Evolutionary conservation across 2,329 filamentous ascomycete species (phyloP), one percentile per base, ranked within the genome.

Genomic region (Periconia sp.): DNA sequence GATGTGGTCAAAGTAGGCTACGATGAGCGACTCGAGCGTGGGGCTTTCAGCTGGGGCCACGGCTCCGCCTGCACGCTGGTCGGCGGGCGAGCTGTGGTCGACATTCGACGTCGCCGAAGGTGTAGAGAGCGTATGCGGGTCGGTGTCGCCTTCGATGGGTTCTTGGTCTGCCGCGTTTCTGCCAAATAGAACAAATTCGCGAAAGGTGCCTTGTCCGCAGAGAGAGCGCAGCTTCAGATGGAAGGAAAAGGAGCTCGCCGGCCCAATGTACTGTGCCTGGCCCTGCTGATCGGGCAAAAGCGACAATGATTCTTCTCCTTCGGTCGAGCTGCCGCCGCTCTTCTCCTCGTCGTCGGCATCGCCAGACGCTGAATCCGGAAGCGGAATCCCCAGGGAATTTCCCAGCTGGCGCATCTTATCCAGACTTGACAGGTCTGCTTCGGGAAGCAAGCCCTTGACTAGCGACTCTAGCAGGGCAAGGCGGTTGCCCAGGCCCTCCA

Each of bases 191-290:
- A 68, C 63, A 37, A 73, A 73, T 25, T 70, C 66, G 48, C 57
- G 63, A 34, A 58, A 48, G 9, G 59, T 40, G 22, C 59, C 59
- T 18, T 54, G 53, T 12, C 70, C 69, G 12, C 73, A 64, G 13
- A 75, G 57, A 3, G 62, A 55, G 15, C 71, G 66, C 35, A 75
- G 59, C 50, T 70, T 70, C 25, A 73, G 51, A 43, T 74, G 70
- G 51, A 75, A 74, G 3, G 67, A 59, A 39, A 73, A 73, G 26
- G 69, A 73, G 58, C 71, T 73, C 28, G 65, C 63, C 2, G 69
- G 71, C 1, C 72, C 73, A 46, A 75, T 74, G 52, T 73, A 75
- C 52, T 75, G 72, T 25, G 65, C 68, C 54, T 74, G 72, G 5
- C 72, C 72, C 41, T 74, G 72, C 52, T 72, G 71, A 50, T 75